Conservation (phyloP, 495 filamentous ascomycete species). For the Neurospora intermedia region DNA sequence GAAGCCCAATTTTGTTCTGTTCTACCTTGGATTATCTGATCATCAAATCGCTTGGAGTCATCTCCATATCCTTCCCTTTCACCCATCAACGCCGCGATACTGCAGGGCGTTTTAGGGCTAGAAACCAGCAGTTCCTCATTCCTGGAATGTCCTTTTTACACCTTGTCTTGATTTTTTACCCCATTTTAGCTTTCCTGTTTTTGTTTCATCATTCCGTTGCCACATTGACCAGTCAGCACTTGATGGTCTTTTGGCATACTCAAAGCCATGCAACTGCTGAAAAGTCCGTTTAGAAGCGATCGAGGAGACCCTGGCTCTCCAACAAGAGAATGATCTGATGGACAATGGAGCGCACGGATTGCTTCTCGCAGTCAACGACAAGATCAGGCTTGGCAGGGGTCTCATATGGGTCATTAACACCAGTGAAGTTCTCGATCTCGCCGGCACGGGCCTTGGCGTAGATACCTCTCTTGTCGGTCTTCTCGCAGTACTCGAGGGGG, state of each 20-base stretch:
- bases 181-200: not conserved
- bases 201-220: not conserved
- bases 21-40: not conserved
- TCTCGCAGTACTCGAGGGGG: constrained; percentile 81
- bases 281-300: constrained; percentile 32
- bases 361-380: constrained; percentile 73
- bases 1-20: not conserved
- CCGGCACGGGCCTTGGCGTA: constrained; percentile 76
- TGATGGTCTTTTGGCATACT: not conserved
- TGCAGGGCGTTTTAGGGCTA: not conserved
- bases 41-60: not conserved
- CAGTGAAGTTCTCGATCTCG: constrained; percentile 97
- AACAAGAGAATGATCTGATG: constrained; percentile 94
- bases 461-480: constrained; percentile 88
- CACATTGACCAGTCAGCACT: not conserved
- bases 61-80: not conserved
- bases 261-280: not conserved
- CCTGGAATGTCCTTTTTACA: not conserved
- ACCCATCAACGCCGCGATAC: not conserved
- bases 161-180: not conserved
- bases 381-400: constrained; percentile 69
- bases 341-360: constrained; percentile 81
- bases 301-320: constrained; percentile 78
- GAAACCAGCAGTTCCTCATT: not conserved
- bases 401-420: constrained; percentile 97